These are phyloP conservation scores for Kalmusia sp. DNA, from an alignment of 2,329 filamentous ascomycete species.

Conservation along the genomic window DNA sequence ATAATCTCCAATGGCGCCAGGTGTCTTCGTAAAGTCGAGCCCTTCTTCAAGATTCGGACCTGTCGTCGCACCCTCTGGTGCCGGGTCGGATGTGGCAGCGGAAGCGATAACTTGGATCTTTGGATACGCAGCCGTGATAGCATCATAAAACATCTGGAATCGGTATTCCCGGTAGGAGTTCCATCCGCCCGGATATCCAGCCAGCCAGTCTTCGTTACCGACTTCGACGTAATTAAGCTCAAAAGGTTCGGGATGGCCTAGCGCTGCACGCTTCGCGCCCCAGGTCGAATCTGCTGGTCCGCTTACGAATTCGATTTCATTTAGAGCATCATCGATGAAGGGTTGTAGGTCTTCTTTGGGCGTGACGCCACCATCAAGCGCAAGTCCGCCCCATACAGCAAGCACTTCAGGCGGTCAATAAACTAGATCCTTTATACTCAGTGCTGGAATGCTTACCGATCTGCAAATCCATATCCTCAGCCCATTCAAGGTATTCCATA, in stretches of 20 bases:
- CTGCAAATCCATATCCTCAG: conserved; percentile 54
- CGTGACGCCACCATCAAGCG: conserved; percentile 50
- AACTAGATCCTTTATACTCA: not conserved
- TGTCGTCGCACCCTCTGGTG: conserved; percentile 34
- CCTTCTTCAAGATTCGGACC: conserved; percentile 41
- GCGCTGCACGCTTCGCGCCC: conserved; percentile 43
- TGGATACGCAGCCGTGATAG: conserved; percentile 42
- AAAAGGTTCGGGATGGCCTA: conserved; percentile 47
- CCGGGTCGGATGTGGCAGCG: conserved; percentile 38
- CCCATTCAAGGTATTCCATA: conserved; percentile 58
- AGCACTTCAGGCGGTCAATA: conserved; percentile 36
- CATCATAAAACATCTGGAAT: conserved; percentile 41
- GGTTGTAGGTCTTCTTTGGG: conserved; percentile 46
- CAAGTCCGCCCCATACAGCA: conserved; percentile 54
- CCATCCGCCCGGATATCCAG: conserved; percentile 36
- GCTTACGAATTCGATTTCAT: conserved; percentile 45
- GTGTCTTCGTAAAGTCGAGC: conserved; percentile 22
- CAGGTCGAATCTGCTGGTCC: conserved; percentile 39
- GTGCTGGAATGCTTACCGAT: conserved; percentile 27
- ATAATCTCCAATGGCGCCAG: conserved; percentile 43
- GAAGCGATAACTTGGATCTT: conserved; percentile 46
- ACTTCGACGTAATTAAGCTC: conserved; percentile 48
- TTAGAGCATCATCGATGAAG: conserved; percentile 47
- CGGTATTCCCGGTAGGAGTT: conserved; percentile 40
- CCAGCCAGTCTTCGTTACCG: conserved; percentile 49